Conservation (phyloP, 2,329 filamentous ascomycete genomes). For the Trichoderma koningii region DNA sequence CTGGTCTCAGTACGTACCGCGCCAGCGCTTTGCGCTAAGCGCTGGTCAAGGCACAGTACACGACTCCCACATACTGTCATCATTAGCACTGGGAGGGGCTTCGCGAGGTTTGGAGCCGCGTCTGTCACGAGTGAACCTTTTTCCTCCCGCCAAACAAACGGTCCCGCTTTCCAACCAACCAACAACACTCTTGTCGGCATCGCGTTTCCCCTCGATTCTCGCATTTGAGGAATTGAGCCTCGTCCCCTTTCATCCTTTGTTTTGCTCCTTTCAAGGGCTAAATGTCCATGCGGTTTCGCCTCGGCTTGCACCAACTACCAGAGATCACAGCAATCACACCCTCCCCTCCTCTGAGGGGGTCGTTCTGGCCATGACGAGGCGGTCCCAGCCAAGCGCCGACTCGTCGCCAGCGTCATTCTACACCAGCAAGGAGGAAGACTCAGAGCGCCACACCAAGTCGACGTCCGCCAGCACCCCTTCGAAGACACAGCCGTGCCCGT, state of each 20-base stretch:
- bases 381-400: constrained; percentile 31
- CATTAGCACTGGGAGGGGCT: constrained; percentile 4
- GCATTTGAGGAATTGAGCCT: background rate
- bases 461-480: constrained; percentile 43
- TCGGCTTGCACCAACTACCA: background rate
- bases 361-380: constrained; percentile 23
- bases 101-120: background rate
- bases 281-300: background rate
- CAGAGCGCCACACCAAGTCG: constrained; percentile 34
- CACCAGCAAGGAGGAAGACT: constrained; percentile 34
- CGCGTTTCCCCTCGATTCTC: constrained; percentile 10
- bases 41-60: background rate
- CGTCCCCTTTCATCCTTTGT: background rate
- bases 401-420: constrained; percentile 43
- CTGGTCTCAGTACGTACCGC: constrained; percentile 14
- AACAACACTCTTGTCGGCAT: background rate
- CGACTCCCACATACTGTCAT: background rate
- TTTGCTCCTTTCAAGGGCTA: background rate
- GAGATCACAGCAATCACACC: background rate
- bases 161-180: constrained; percentile 21
- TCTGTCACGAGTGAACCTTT: background rate
- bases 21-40: background rate
- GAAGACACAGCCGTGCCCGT: constrained; percentile 41
- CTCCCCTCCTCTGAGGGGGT: background rate
- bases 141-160: constrained; percentile 1